Base-by-base conservation (phyloP, 1,139 yeast genomes). In the Candida sanyaensis region DNA sequence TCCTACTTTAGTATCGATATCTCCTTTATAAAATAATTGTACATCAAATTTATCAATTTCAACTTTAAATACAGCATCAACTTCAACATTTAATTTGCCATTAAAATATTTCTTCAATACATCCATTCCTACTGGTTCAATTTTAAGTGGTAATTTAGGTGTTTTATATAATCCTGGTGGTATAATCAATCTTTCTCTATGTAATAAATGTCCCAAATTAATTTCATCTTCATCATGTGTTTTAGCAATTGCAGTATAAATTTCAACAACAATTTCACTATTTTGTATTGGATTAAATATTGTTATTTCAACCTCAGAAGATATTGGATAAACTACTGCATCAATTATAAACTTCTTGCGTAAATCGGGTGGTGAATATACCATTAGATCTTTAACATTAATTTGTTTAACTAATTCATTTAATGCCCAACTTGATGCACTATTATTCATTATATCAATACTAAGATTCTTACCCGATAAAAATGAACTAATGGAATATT, bases 271-370 rank as follows among this genome's bases (percentile, higher is more conserved):
- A 1, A 78, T 59, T 17, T 70, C 75, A 7, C 68, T 59, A 53
- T 82, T 81, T 10, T 55, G 48, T 1, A 82, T 55, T 0, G 88
- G 88, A 51, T 83, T 83, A 59, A 59, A 79, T 0, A 81, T 63
- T 1, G 73, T 71, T 44, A 81, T 55, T 53, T 81, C 84, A 7
- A 80, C 71, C 46, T 80, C 81, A 0, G 83, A 77, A 1, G 75
- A 66, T 55, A 81, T 60, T 3, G 82, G 53, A 60, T 82, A 86
- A 60, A 82, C 74, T 0, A 76, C 75, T 1, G 81, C 69, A 6
- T 71, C 76, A 2, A 75, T 46, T 7, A 81, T 64, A 58, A 52
- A 62, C 50, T 37, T 43, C 17, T 43, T 43, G 26, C 21, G 57
- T 55, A 36, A 45, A 47, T 37, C 32, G n/a, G 41, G 23, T 33